A percentile compares a stretch with the other conserved stretches of the same genome.
phyloP scores from a whole-genome alignment of 2,329 filamentous ascomycete species.

The Epichloe sylvatica region DNA sequence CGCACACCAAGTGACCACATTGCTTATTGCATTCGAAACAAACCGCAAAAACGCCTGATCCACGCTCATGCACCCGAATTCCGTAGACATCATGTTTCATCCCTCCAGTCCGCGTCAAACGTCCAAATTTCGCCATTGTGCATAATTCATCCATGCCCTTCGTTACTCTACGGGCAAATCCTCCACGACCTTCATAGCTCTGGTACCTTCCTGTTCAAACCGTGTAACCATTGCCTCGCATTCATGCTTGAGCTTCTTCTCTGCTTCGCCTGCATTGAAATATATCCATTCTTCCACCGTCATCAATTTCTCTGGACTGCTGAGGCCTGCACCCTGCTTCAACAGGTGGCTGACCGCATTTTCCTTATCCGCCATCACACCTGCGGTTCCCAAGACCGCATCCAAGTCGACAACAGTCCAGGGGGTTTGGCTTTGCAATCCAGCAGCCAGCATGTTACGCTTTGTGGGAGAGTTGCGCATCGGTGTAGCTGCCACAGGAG shows the following conservation, averaged over 20 bases:
- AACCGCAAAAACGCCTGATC: not conserved
- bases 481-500: slow-evolving; percentile 32
- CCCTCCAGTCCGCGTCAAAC: not conserved
- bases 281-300: slow-evolving; percentile 88
- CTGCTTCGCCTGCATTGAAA: slow-evolving; percentile 65
- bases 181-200: slow-evolving; percentile 65
- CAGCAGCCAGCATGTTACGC: slow-evolving; percentile 38
- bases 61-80: not conserved
- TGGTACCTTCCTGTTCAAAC: slow-evolving; percentile 72
- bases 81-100: not conserved
- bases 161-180: slow-evolving; percentile 45
- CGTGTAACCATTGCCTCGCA: slow-evolving; percentile 70
- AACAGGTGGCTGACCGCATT: slow-evolving; percentile 37
- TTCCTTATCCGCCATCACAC: slow-evolving; percentile 34
- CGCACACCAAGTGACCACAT: not conserved
- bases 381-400: slow-evolving; percentile 41
- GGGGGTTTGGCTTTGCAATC: slow-evolving; percentile 41
- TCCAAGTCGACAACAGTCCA: slow-evolving; percentile 74
- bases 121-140: not conserved
- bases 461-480: slow-evolving; percentile 46
- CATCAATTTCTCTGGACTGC: slow-evolving; percentile 71
- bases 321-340: slow-evolving; percentile 46
- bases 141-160: not conserved
- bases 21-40: not conserved
- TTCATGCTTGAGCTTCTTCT: slow-evolving; percentile 63